These are phyloP conservation scores for Cyamopsis tetragonoloba DNA, from an alignment of 306 rosid species.

Conservation along the genomic window DNA sequence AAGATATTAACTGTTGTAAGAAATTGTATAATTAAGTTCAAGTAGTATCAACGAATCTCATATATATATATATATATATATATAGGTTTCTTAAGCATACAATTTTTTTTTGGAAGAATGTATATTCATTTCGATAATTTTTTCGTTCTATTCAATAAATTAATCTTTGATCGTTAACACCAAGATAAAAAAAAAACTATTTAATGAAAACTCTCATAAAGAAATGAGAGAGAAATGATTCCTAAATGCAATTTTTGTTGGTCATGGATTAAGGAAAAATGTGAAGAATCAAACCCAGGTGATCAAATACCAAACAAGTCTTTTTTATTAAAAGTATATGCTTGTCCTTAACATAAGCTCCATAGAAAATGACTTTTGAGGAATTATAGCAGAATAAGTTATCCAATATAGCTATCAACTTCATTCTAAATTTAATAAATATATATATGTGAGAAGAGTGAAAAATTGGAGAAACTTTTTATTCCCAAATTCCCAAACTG, in stretches of 20 bases:
- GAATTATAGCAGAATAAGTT: not conserved
- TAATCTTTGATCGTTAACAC: no score
- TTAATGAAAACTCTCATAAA: not conserved
- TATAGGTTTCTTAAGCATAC: no score
- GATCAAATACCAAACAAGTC: not conserved
- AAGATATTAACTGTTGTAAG: no score
- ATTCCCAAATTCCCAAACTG: conserved; percentile 29
- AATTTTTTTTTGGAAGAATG: no score
- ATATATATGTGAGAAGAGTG: not conserved
- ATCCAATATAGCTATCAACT: not conserved
- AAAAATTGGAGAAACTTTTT: not conserved
- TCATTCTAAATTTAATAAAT: conserved; percentile 11
- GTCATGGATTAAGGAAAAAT: not conserved
- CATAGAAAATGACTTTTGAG: conserved; percentile 1
- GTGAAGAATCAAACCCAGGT: conserved; percentile 16
- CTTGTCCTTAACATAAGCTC: conserved; percentile 3
- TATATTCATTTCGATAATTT: no score
- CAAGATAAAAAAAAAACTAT: not conserved
- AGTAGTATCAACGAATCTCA: no score
- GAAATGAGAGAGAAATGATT: not conserved
- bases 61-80: no score
- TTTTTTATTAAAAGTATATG: conserved; percentile 13
- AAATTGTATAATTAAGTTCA: no score
- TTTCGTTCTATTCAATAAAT: no score
- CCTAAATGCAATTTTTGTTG: not conserved